A percentile compares a stretch with the other conserved stretches of the same genome.
These are phyloP conservation scores for Moesziomyces sp. DNA, from an alignment of 1,284 basidiomycete genomes.

Conservation along the genomic window DNA sequence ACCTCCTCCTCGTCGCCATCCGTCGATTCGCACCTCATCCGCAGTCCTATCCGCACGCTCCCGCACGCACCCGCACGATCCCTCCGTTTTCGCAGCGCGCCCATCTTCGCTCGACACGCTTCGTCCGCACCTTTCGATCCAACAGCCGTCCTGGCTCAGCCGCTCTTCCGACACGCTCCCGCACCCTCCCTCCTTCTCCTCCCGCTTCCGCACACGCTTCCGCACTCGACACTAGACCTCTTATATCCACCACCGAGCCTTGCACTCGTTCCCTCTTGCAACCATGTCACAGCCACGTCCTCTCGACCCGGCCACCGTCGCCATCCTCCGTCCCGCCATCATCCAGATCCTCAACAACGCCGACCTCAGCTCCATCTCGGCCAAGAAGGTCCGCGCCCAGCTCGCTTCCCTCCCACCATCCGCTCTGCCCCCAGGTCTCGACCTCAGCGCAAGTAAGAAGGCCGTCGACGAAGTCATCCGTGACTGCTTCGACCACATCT, in stretches of 20 bases:
- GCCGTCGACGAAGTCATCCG: constrained; percentile 58
- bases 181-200: too few relatives aligned
- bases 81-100: too few relatives aligned
- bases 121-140: too few relatives aligned
- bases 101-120: too few relatives aligned
- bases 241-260: not conserved
- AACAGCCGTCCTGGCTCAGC: too few relatives aligned
- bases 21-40: not conserved
- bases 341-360: constrained; percentile 60
- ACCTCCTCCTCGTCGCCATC: too few relatives aligned
- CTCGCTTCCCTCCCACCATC: constrained; percentile 51
- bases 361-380: constrained; percentile 60
- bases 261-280: not conserved
- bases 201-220: not conserved
- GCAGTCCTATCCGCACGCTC: not conserved
- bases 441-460: constrained; percentile 60
- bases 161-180: too few relatives aligned
- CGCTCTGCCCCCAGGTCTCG: constrained; percentile 46
- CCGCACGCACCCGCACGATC: too few relatives aligned
- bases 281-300: constrained; percentile 43
- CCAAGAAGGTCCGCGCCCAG: constrained; percentile 57
- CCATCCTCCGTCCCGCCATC: constrained; percentile 55
- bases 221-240: not conserved
- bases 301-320: constrained; percentile 41
- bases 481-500: constrained; percentile 60